Conservation (phyloP, 495 filamentous ascomycete species). For the Talaromyces thailandensis region DNA sequence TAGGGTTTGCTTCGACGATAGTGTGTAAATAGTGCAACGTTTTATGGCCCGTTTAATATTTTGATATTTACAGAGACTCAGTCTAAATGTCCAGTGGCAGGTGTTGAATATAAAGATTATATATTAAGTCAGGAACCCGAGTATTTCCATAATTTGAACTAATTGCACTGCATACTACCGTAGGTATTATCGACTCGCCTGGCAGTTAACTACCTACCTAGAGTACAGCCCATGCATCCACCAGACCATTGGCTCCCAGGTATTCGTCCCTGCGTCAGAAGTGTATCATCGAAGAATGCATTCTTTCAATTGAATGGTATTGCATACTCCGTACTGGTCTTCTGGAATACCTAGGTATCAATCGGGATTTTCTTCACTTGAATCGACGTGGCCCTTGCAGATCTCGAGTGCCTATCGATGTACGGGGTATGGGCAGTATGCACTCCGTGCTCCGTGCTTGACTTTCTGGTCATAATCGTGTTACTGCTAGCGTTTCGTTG, state of each 20-base stretch:
- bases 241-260: neutral
- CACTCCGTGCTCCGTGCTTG: neutral
- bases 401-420: neutral
- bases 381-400: neutral
- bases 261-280: neutral
- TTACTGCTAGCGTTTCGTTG: neutral
- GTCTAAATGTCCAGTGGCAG: neutral
- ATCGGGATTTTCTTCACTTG: neutral
- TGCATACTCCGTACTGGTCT: neutral
- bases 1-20: neutral
- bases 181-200: neutral
- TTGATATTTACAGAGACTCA: neutral
- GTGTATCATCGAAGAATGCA: neutral
- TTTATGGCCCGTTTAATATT: neutral
- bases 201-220: neutral
- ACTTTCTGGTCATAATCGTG: neutral
- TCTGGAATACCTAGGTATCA: neutral
- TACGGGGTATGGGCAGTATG: neutral
- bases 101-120: neutral
- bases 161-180: neutral
- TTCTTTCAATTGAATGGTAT: neutral
- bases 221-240: neutral
- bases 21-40: neutral
- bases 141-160: neutral
- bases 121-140: neutral